These are phyloP conservation scores for Nepenthes mirabilis DNA, from an alignment of 148 eudicot species.

Conservation along the genomic window DNA sequence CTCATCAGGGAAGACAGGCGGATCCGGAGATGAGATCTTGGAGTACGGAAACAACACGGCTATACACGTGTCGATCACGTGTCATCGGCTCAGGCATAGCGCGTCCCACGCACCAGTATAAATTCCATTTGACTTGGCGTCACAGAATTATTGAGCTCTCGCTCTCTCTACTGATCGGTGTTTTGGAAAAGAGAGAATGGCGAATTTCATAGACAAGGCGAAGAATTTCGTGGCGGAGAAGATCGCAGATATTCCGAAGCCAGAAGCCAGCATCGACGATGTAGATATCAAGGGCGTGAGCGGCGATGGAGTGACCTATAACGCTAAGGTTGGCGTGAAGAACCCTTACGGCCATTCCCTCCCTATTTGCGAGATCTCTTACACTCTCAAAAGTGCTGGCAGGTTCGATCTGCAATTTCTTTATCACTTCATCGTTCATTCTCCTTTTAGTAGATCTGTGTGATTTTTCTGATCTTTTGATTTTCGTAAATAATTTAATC, in stretches of 20 bases:
- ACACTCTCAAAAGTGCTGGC: slow-evolving; percentile 28
- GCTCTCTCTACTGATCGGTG: too few relatives aligned
- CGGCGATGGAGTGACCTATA: slow-evolving; percentile 17
- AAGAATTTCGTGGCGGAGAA: slow-evolving; percentile 28
- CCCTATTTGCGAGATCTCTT: slow-evolving; percentile 33
- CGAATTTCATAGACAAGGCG: slow-evolving; percentile 20
- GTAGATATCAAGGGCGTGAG: slow-evolving; percentile 28
- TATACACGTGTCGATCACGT: too few relatives aligned
- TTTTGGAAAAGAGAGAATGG: not conserved
- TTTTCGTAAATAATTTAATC: too few relatives aligned
- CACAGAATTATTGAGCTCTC: too few relatives aligned
- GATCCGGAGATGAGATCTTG: too few relatives aligned
- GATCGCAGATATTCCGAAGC: slow-evolving; percentile 20
- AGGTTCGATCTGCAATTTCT: slow-evolving; percentile 6
- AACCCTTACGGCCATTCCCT: slow-evolving; percentile 29
- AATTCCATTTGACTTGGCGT: too few relatives aligned
- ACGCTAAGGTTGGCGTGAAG: slow-evolving; percentile 24
- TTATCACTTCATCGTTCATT: too few relatives aligned
- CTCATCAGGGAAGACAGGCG: too few relatives aligned
- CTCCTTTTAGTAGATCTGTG: not conserved
- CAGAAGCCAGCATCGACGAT: slow-evolving; percentile 27
- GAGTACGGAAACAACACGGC: too few relatives aligned
- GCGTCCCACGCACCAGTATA: too few relatives aligned
- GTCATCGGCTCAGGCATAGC: too few relatives aligned
- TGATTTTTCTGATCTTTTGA: not conserved